Evolutionary conservation across 1,284 basidiomycete species (phyloP), one percentile per base, ranked within the genome.

Genomic region (Moesziomyces parantarcticus): DNA sequence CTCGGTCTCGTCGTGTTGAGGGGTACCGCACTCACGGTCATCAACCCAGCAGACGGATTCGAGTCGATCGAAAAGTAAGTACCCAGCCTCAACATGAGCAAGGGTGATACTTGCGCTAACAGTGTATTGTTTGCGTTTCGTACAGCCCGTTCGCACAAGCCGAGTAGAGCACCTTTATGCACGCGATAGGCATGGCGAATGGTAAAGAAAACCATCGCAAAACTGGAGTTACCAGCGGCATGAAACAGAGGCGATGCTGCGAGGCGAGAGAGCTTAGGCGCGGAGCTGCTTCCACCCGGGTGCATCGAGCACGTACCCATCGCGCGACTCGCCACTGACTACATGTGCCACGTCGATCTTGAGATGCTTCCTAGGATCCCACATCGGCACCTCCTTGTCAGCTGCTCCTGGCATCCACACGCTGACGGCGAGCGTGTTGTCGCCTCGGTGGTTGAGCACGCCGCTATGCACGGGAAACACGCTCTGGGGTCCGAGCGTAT

Each of bases 11-110:
- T 80, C 5, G 80, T 83, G 13, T 56, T 83, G 39, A 68, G 82
- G 11, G 82, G 82, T 8, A 80, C 82, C 2, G 77, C 81, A 10
- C 49, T 83, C 48, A 82, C 77, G 2, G 75, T 83, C 18, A 80
- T 83, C 57, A 83, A 78, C 47, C 82, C 82, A 2, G 77, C 77
- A 6, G 81, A 83, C 52, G 82, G 82, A 9, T 82, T 81, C 55
- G 82, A 82, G 58, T 69, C 70, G 42, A 83, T 83, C 42, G 76
- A 79, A 60, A 83, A 83, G 80, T 82, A 57, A 42, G 79, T 79
- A 6, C 5, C 36, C 7, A 36, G 16, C 3, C 36, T 6, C 3
- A 18, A 39, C n/a, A n/a, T n/a, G n/a, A n/a, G n/a, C n/a, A n/a
- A n/a, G n/a, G n/a, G n/a, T n/a, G n/a, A n/a, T n/a, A n/a, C n/a